Percentiles rank a stretch among this genome's conserved stretches.
These are phyloP conservation scores for Xylaria hypoxylon DNA, from an alignment of 2,329 filamentous ascomycete genomes.

Conservation along the genomic window DNA sequence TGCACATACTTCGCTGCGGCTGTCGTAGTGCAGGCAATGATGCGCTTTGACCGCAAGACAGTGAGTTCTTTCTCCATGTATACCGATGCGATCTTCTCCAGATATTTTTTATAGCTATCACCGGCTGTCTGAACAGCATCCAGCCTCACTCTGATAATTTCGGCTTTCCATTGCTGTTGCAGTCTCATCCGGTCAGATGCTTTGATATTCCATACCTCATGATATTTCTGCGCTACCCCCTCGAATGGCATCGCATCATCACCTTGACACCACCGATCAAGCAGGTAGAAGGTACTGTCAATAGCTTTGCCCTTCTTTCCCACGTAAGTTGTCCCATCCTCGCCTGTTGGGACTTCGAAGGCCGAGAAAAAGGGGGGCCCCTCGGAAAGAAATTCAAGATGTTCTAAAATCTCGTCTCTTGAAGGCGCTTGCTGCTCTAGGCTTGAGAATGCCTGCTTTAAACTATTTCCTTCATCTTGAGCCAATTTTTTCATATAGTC, in stretches of 20 bases:
- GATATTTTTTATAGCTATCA: constrained; percentile 55
- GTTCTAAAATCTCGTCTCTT: constrained; percentile 52
- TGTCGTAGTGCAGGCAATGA: constrained; percentile 78
- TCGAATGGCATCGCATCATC: constrained; percentile 10
- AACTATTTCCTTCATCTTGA: constrained; percentile 41
- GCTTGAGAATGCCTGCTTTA: constrained; percentile 37
- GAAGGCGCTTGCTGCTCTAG: constrained; percentile 32
- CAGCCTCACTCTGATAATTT: constrained; percentile 14
- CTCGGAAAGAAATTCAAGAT: constrained; percentile 51
- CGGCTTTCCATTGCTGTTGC: constrained; percentile 19
- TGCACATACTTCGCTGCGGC: constrained; percentile 70
- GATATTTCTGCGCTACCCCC: constrained; percentile 17
- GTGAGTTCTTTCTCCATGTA: constrained; percentile 20
- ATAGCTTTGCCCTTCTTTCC: constrained; percentile 60
- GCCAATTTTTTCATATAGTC: constrained; percentile 51
- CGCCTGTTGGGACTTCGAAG: constrained; percentile 62
- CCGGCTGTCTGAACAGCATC: constrained; percentile 9
- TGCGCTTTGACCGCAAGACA: constrained; percentile 56
- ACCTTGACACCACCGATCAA: constrained; percentile 61
- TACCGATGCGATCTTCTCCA: constrained; percentile 57
- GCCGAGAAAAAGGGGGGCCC: constrained; percentile 63
- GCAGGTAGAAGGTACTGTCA: constrained; percentile 58
- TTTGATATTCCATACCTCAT: constrained; percentile 19
- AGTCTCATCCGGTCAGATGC: constrained; percentile 5
- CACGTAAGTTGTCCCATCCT: constrained; percentile 59